Evolutionary conservation across 2,329 filamentous ascomycete species (phyloP).

Genomic region (Penicillium sp.): DNA sequence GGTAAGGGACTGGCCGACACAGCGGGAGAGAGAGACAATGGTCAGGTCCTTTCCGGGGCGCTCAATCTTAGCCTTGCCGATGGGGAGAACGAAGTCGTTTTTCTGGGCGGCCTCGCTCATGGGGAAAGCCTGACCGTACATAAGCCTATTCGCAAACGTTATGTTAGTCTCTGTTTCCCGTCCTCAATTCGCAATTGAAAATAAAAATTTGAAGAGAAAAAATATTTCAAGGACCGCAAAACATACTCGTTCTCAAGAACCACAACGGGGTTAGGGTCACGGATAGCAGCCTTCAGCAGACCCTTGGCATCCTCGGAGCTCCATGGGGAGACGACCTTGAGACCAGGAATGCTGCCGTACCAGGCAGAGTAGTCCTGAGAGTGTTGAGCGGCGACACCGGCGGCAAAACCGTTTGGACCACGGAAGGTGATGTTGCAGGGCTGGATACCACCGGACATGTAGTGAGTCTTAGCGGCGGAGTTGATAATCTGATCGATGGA

Average conservation of each 20-base stretch:
- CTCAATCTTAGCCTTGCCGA: slow-evolving; percentile 99
- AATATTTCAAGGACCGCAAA: background rate
- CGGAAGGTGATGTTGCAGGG: slow-evolving; percentile 99
- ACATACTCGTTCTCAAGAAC: slow-evolving; percentile 78
- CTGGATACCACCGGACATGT: slow-evolving; percentile 99
- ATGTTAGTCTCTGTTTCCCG: slow-evolving; percentile 23
- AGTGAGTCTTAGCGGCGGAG: slow-evolving; percentile 97
- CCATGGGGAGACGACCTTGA: slow-evolving; percentile 97
- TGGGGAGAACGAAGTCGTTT: slow-evolving; percentile 93
- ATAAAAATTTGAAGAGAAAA: too few relatives aligned
- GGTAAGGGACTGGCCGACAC: slow-evolving; percentile 84
- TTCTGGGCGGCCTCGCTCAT: slow-evolving; percentile 97
- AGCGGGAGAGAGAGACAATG: slow-evolving; percentile 91
- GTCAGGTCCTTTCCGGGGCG: slow-evolving; percentile 93
- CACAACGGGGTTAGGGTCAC: slow-evolving; percentile 95
- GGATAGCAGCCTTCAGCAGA: slow-evolving; percentile 94
- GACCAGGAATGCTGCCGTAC: slow-evolving; percentile 96
- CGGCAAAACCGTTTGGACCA: slow-evolving; percentile 95
- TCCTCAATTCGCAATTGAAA: background rate
- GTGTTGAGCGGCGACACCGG: slow-evolving; percentile 95
- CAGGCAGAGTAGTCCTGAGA: slow-evolving; percentile 98
- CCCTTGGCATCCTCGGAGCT: slow-evolving; percentile 98
- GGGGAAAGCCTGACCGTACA: slow-evolving; percentile 93
- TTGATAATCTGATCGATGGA: slow-evolving; percentile 99
- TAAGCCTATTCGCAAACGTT: slow-evolving; percentile 49